Evolutionary conservation across 2,329 filamentous ascomycete genomes (phyloP), one percentile per base, ranked within the genome.

Genomic region (Bimuria novae-zelandiae): DNA sequence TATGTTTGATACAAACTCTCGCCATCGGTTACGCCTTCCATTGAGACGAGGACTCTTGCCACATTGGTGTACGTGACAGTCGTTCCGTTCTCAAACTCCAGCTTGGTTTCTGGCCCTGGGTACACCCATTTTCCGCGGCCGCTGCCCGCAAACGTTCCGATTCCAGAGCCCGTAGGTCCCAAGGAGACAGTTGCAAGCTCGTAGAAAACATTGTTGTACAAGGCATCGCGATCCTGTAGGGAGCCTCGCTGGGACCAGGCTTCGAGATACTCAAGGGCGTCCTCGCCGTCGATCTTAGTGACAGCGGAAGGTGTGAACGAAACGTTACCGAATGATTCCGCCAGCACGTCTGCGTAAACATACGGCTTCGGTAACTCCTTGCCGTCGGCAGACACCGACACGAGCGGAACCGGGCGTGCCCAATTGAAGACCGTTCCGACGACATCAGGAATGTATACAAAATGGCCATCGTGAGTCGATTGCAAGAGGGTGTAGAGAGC

Each of bases 401-500:
- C 82, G 0, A 88, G 62, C 45, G 77, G 73, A 61, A 80, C 66
- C 22, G 74, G 72, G 7, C 81, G 75, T 6, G 75, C 77, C 33
- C 64, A 87, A 55, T 66, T 77, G 70, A 86, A 84, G 0, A 82
- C 65, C 0, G 64, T 76, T 36, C 77, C 78, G 12, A 85, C 76
- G 4, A 79, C 73, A 57, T 84, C 81, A 2, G 82, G 81, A 12
- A 79, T 71, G 62, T 80, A 85, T 1, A 76, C 72, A 45, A 87
- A 85, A 63, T 90, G 87, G 1, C 85, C 84, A 64, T 90, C 87
- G 59, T 89, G 84, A 3, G 83, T 81, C 1, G 75, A 76, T 21
- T 77, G 76, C 30, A 85, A 75, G 7, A 83, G 70, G 2, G 47
- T 42, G 50, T 72, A 72, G 4, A 73, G 61, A 12, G 62, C 65